Conservation (phyloP, 371 early-diverging fungal species). For the Fennellomyces sp. region DNA sequence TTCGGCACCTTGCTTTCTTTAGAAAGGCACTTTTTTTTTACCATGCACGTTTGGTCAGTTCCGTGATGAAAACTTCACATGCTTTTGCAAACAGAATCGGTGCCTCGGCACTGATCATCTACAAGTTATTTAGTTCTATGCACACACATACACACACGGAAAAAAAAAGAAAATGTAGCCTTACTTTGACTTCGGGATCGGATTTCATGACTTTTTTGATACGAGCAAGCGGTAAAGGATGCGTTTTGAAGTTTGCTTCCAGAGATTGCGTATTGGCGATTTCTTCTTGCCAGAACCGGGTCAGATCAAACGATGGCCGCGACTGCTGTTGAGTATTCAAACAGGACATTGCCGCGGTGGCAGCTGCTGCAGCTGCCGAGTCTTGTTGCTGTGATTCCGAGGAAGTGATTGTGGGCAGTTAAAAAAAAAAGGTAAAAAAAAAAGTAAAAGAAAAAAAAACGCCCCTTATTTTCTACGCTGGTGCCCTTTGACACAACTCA, state of each 20-base stretch:
- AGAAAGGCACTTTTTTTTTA: background rate
- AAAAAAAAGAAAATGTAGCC: background rate
- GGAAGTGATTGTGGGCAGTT: background rate
- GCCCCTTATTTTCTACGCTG: too few species aligned
- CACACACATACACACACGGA: constrained; percentile 2
- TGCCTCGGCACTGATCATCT: constrained; percentile 90
- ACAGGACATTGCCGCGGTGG: constrained; percentile 8
- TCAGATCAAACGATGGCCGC: constrained; percentile 47
- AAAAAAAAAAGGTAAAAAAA: background rate
- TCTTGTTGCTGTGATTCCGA: background rate
- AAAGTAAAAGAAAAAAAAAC: too few species aligned
- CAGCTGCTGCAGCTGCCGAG: constrained; percentile 7
- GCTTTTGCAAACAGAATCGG: constrained; percentile 97
- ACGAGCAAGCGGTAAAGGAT: constrained; percentile 95
- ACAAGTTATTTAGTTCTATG: background rate
- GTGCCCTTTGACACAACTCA: too few species aligned
- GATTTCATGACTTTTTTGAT: constrained; percentile 99
- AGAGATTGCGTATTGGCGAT: constrained; percentile 30
- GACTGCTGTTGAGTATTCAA: constrained; percentile 5
- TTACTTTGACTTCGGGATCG: constrained; percentile 82
- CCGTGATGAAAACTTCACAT: constrained; percentile 96
- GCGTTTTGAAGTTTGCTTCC: constrained; percentile 84
- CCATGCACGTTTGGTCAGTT: constrained; percentile 95
- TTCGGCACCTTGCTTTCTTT: too few species aligned
- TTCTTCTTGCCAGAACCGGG: constrained; percentile 52